Conservation (phyloP, 108 stramenopile genomes). For the Bacterosira constricta region DNA sequence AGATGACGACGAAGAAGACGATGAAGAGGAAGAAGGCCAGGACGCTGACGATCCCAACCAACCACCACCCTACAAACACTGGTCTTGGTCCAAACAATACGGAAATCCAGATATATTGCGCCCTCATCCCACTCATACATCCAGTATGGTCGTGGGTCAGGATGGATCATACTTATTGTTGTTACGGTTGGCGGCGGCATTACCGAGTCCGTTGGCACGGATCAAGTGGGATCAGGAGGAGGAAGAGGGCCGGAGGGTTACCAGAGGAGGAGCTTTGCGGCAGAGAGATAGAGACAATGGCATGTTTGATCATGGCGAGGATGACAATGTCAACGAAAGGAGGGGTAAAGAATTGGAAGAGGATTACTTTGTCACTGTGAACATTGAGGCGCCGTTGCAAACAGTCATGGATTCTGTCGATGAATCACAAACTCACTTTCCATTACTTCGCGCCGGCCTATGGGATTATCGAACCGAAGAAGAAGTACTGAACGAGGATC, state of each 20-base stretch:
- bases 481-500: constrained; percentile 46
- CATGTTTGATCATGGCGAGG: constrained; percentile 10
- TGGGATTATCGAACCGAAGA: constrained; percentile 53
- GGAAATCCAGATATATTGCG: constrained; percentile 44
- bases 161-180: constrained; percentile 45
- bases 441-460: constrained; percentile 35
- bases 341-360: constrained; percentile 34
- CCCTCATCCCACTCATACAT: constrained; percentile 40
- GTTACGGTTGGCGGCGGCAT: constrained; percentile 38
- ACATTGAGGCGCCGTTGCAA: constrained; percentile 48
- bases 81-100: constrained; percentile 49
- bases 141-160: constrained; percentile 50
- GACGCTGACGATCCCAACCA: constrained; percentile 22
- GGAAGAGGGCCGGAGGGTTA: constrained; percentile 42
- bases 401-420: constrained; percentile 49
- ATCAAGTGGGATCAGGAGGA: constrained; percentile 52
- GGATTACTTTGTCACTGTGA: constrained; percentile 50
- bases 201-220: constrained; percentile 40
- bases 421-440: constrained; percentile 49
- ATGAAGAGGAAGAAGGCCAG: constrained; percentile 19
- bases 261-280: constrained; percentile 18
- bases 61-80: constrained; percentile 42
- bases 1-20: not conserved
- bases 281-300: not conserved
- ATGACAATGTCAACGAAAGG: constrained; percentile 2